Evolutionary conservation across 1,284 basidiomycete species (phyloP), one percentile per base, ranked within the genome.

Genomic region (Pyrrhoderma noxium): DNA sequence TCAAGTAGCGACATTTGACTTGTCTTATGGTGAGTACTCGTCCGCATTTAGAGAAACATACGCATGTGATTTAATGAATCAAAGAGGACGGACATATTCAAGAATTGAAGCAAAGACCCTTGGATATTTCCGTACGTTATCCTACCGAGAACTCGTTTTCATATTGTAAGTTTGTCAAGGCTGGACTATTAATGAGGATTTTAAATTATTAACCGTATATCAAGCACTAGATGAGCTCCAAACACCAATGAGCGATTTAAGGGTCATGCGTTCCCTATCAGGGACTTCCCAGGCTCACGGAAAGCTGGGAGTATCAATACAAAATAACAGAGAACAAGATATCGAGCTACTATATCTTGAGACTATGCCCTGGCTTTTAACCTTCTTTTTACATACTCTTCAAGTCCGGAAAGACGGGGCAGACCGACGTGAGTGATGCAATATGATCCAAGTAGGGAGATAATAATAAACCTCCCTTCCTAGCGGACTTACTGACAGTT

Each of bases 311-410:
- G 67, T 95, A 5, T 72, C 75, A 19, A 67, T 98, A 45, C 73
- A 65, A 13, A 97, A 97, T 64, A 75, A 80, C 48, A 70, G 71
- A 16, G 61, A 74, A 4, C 58, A 64, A 0, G 63, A 75, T 1
- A 66, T 85, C 27, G 68, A 75, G 25, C 74, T 85, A 0, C 67
- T 86, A 7, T 97, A 95, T 68, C 77, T 92, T 48, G 96, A 99
- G 66, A 86, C 88, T 1, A 83, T 96, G 74, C 95, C 95, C 2
- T 96, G 93, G 84, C 85, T 93, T 62, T 75, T 98, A 45, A 85
- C 89, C 56, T 85, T 91, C 44, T 93, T 88, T 70, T 71, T 96
- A 55, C 89, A 93, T 67, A 93, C 93, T 3, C 70, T 97, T 2
- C 60, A 67, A 19, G 62, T 77, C 2, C 62, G 73, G 36, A 72